Conservation (phyloP, 73 alveolate genomes). For the Paramecium bursaria region DNA sequence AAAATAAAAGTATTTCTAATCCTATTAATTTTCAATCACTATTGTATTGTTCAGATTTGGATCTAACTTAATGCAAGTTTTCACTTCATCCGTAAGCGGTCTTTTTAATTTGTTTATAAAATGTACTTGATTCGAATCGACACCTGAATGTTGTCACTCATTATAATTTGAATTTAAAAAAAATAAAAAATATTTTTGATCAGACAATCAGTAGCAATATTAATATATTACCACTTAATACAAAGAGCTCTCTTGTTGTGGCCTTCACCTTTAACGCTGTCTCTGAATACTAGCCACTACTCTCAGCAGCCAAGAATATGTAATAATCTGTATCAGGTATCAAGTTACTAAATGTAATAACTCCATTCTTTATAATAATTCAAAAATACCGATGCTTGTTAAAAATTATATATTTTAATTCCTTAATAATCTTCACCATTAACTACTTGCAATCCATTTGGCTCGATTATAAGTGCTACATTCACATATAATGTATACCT, state of each 20-base stretch:
- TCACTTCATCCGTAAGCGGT: constrained; percentile 25
- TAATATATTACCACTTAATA: background rate
- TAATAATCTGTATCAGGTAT: constrained; percentile 18
- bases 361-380: background rate
- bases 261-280: background rate
- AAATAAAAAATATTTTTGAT: no score
- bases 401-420: background rate
- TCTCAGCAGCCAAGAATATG: constrained; percentile 7
- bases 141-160: constrained; percentile 51
- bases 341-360: background rate
- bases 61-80: constrained; percentile 43
- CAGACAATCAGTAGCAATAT: no score
- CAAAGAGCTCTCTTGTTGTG: background rate
- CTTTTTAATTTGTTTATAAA: background rate
- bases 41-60: constrained; percentile 47
- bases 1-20: constrained; percentile 44
- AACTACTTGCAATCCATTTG: constrained; percentile 16
- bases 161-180: no score
- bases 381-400: constrained; percentile 2
- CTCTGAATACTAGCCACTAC: background rate
- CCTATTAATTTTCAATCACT: constrained; percentile 27
- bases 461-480: background rate
- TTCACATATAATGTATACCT: background rate
- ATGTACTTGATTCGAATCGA: constrained; percentile 47
- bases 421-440: constrained; percentile 56